Percentiles rank a stretch among this genome's conserved stretches.
phyloP scores from a whole-genome alignment of 192 early-diverging fungal species.

The Rhizophagus sp. region DNA sequence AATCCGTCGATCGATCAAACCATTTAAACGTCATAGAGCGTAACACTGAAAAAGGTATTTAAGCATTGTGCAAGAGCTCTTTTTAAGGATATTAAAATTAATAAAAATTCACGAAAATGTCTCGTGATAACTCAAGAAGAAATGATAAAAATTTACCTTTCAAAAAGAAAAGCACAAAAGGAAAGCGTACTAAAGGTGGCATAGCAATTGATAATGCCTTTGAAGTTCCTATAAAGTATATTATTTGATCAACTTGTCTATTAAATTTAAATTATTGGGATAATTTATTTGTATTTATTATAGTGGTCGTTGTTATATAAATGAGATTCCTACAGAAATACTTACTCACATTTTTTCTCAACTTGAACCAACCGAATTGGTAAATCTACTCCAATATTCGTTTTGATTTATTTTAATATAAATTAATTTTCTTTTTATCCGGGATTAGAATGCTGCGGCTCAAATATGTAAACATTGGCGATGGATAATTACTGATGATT shows the following conservation, averaged over 20 bases:
- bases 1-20: no score
- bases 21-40: no score
- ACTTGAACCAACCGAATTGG: not conserved
- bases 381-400: not conserved
- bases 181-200: not conserved
- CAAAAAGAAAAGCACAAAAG: not conserved
- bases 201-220: not conserved
- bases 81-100: no score
- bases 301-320: conserved; percentile 10
- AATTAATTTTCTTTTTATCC: not conserved
- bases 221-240: not conserved
- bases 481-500: conserved; percentile 8
- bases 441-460: not conserved
- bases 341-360: conserved; percentile 10
- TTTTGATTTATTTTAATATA: not conserved
- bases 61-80: no score
- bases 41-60: no score
- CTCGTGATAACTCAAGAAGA: not conserved
- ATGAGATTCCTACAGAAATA: conserved; percentile 3
- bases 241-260: not conserved
- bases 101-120: not conserved
- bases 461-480: conserved; percentile 18
- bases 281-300: not conserved
- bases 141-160: not conserved
- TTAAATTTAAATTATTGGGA: not conserved